Evolutionary conservation across 2,329 filamentous ascomycete species (phyloP), one percentile per base, ranked within the genome.

Genomic region (Fusarium keratoplasticum): DNA sequence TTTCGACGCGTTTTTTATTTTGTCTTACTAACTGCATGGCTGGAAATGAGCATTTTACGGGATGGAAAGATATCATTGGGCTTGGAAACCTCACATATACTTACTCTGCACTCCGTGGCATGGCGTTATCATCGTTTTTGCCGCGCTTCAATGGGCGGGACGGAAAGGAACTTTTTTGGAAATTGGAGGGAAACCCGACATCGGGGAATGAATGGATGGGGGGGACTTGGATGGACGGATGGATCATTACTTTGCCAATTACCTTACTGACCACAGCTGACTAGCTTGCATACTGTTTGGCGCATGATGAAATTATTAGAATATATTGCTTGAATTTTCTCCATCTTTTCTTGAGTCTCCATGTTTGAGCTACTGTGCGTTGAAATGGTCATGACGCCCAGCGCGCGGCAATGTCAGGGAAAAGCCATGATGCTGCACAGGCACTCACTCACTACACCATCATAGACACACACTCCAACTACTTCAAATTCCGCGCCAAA

Each of bases 281-380:
- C 58, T 69, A 74, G 65, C 66, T 70, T 47, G 69, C 73, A 76
- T 76, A 76, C 62, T 76, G 73, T 76, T 74, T 69, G 75, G 75
- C 75, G 75, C 65, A 70, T 62, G 73, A 74, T 74, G 71, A 75
- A 70, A 67, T 67, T 47, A 73, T 44, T 70, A 72, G 62, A 71
- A 66, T 35, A 70, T 61, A 36, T 42, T 52, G 52, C 64, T 61
- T 44, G 11, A 38, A 33, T 10, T 11, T 47, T 47, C 20, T 47
- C 22, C 14, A 47, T 47, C 13, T 47, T 47, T 16, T 13, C 2
- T 25, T 13, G n/a, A 13, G 5, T 7, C 38, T 22, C 3, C 14
- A 20, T 42, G n/a, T 42, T 13, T 42, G 5, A 4, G 38, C 38
- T 22, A 22, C n/a, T 42, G 40, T 14, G n/a, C 6, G 6, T 22